These are phyloP conservation scores for Tricholoma flavovirens DNA, from an alignment of 768 basidiomycete genomes.

Conservation along the genomic window DNA sequence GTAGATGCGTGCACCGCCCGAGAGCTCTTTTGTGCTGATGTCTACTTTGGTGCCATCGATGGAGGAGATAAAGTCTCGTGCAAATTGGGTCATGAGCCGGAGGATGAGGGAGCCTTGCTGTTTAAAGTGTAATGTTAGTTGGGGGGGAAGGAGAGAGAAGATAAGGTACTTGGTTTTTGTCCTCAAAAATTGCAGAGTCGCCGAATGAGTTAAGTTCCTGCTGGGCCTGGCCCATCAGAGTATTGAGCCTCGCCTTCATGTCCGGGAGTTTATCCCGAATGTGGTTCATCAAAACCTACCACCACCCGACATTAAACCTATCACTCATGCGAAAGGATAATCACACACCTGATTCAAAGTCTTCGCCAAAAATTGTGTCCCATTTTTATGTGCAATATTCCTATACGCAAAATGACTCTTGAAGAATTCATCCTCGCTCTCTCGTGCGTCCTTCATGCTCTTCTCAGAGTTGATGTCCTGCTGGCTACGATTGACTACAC, in stretches of 20 bases:
- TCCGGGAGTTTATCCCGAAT: conserved; percentile 98
- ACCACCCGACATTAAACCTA: neutral
- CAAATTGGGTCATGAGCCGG: conserved; percentile 97
- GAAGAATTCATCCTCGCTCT: conserved; percentile 90
- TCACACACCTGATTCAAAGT: conserved; percentile 80
- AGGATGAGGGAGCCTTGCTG: conserved; percentile 87
- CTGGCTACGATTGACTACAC: conserved; percentile 95
- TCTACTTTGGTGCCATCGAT: conserved; percentile 97
- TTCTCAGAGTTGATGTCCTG: conserved; percentile 92
- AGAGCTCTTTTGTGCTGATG: conserved; percentile 96
- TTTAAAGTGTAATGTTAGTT: conserved; percentile 7
- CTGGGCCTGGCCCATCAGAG: conserved; percentile 97
- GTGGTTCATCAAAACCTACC: conserved; percentile 88
- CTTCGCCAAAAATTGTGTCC: conserved; percentile 92
- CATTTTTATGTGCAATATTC: conserved; percentile 95
- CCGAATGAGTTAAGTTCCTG: conserved; percentile 97
- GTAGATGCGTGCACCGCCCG: conserved; percentile 96
- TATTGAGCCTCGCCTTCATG: conserved; percentile 98
- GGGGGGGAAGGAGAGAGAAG: conserved; percentile 8
- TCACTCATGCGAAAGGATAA: neutral
- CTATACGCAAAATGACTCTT: conserved; percentile 83
- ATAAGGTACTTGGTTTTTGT: conserved; percentile 69
- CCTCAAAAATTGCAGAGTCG: conserved; percentile 86
- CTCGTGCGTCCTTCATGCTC: conserved; percentile 77
- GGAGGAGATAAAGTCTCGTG: conserved; percentile 92